Evolutionary conservation across 306 rosid species (phyloP), one percentile per base, ranked within the genome.

Genomic region (Cicer yamashitae): DNA sequence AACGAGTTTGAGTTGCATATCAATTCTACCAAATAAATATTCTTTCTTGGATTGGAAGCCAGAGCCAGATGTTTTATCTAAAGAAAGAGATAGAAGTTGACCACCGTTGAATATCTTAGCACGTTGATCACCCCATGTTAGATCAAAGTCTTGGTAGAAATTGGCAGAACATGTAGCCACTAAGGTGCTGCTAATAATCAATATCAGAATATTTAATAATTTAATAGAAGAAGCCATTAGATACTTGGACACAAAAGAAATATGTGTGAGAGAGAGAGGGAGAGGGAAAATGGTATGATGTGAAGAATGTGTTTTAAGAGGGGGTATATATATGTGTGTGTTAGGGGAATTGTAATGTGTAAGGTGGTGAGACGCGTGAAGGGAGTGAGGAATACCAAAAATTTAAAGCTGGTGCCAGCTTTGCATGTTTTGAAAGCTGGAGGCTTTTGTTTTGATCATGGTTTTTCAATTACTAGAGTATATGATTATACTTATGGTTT

Each of bases 1-100:
- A 37, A 93, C 96, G 18, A 93, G 98, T 83, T 89, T 93, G 76
- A 91, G 98, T 68, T 93, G 96, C 98, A 93, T 88, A 76, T 91
- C 96, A 37, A 93, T 89, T 40, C 96, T 84, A 1, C 96, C 96
- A 68, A 89, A 93, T 0, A 88, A 81, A 37, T 88, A 91, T 43
- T 80, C 85, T 63, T 73, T 87, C 79, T 85, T 91, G 83, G 98
- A 93, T 59, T 84, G 78, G 77, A 93, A 93, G 53, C 98, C 96
- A 70, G 98, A 93, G 58, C 98, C 98, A 58, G 98, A 93, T 18
- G 80, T 78, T 66, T 51, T 84, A 76, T 91, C 98, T 2, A 93
- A 54, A 0, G 96, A 91, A 11, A 93, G 79, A 76, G 96, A 91
- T 1, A 93, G 88, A 77, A 91, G 91, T 59, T 80, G 88, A 0